Evolutionary conservation across 495 filamentous ascomycete species (phyloP).

Genomic region (Penicillium bialowiezense): DNA sequence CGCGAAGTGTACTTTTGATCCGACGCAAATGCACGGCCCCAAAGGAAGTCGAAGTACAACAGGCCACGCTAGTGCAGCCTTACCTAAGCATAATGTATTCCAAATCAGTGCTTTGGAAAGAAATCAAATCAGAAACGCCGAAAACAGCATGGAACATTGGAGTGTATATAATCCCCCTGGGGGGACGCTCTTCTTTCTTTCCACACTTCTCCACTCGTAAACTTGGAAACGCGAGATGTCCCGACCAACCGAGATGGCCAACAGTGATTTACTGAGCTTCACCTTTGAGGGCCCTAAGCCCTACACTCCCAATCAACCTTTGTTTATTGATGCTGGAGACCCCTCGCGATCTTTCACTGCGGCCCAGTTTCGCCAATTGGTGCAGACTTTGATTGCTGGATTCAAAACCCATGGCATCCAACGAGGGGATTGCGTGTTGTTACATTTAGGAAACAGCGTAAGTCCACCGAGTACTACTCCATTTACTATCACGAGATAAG

Average conservation of each 20-base stretch:
- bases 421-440: conserved; percentile 56
- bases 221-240: conserved; percentile 2
- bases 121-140: neutral
- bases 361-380: conserved; percentile 44
- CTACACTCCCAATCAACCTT: conserved; percentile 36
- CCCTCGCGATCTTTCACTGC: conserved; percentile 52
- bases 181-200: neutral
- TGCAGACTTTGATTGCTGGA: conserved; percentile 54
- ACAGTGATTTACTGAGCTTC: conserved; percentile 44
- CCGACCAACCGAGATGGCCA: neutral
- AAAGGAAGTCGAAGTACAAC: too few species aligned
- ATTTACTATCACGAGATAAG: too few species aligned
- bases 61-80: neutral
- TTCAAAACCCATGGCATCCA: conserved; percentile 52
- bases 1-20: too few species aligned
- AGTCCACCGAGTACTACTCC: conserved; percentile 20
- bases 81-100: conserved; percentile 15
- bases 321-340: conserved; percentile 58
- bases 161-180: conserved; percentile 1
- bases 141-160: neutral
- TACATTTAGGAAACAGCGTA: conserved; percentile 63
- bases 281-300: conserved; percentile 33
- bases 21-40: too few species aligned
- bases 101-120: conserved; percentile 2
- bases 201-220: too few species aligned